These are phyloP conservation scores for Metschnikowia santaceciliae DNA, from an alignment of 805 yeast species.

Conservation along the genomic window DNA sequence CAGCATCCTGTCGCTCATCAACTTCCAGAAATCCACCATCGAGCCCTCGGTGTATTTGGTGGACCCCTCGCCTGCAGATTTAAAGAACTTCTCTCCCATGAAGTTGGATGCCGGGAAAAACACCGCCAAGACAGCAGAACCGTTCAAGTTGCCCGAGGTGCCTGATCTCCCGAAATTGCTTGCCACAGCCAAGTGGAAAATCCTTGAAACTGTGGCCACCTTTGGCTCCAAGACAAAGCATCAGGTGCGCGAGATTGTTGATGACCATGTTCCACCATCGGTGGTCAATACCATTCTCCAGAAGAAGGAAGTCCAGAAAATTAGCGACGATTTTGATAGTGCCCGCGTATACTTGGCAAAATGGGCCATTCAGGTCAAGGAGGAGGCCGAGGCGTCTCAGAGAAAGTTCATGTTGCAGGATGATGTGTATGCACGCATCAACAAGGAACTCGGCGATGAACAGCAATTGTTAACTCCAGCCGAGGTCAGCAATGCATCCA, in stretches of 20 bases:
- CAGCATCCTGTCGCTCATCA: constrained; percentile 50
- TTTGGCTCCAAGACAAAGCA: constrained; percentile 50
- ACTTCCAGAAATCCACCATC: constrained; percentile 61
- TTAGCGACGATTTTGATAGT: constrained; percentile 88
- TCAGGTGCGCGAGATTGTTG: constrained; percentile 61
- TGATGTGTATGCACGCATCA: constrained; percentile 54
- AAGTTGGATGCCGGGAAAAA: constrained; percentile 5
- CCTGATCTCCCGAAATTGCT: constrained; percentile 44
- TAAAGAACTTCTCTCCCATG: constrained; percentile 50
- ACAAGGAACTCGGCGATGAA: constrained; percentile 52
- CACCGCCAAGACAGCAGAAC: constrained; percentile 8
- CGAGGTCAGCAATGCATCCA: constrained; percentile 56
- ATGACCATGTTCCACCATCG: constrained; percentile 57
- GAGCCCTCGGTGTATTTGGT: constrained; percentile 72
- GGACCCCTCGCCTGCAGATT: constrained; percentile 71
- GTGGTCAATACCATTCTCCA: constrained; percentile 52
- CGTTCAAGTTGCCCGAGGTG: constrained; percentile 17
- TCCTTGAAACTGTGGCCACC: constrained; percentile 79
- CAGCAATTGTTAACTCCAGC: constrained; percentile 49
- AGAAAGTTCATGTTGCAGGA: constrained; percentile 51
- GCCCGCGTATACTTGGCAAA: constrained; percentile 90
- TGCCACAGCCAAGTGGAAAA: constrained; percentile 77
- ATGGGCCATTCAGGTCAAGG: constrained; percentile 94
- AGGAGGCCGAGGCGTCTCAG: constrained; percentile 70
- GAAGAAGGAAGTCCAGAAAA: constrained; percentile 74